phyloP scores from a whole-genome alignment of 164 flowering plant species.

The grape (Vitis vinifera) region ASM3070453v1 NC_081817.1:12117501-12118000 shows the following conservation, averaged over 20 bases:
- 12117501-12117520: too few relatives aligned
- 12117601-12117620: too few relatives aligned
- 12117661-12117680: constrained; percentile 10
- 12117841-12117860: constrained; percentile 84
- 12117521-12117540: too few relatives aligned
- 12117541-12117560: too few relatives aligned
- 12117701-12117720: constrained; percentile 85
- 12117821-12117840: constrained; percentile 66
- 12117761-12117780: constrained; percentile 29
- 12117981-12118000: constrained; percentile 70
- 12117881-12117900: constrained; percentile 93
- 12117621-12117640: too few relatives aligned
- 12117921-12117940: constrained; percentile 68
- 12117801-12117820: constrained; percentile 58
- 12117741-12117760: constrained; percentile 73
- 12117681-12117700: constrained; percentile 85
- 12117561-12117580: too few relatives aligned
- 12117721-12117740: constrained; percentile 69
- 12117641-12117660: too few relatives aligned
- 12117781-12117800: constrained; percentile 35
- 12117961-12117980: too few relatives aligned
- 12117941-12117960: constrained; percentile 61
- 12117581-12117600: too few relatives aligned
- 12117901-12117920: constrained; percentile 67
- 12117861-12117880: constrained; percentile 80